Evolutionary conservation across 768 basidiomycete genomes (phyloP).

Genomic region (Termitomyces sp.): DNA sequence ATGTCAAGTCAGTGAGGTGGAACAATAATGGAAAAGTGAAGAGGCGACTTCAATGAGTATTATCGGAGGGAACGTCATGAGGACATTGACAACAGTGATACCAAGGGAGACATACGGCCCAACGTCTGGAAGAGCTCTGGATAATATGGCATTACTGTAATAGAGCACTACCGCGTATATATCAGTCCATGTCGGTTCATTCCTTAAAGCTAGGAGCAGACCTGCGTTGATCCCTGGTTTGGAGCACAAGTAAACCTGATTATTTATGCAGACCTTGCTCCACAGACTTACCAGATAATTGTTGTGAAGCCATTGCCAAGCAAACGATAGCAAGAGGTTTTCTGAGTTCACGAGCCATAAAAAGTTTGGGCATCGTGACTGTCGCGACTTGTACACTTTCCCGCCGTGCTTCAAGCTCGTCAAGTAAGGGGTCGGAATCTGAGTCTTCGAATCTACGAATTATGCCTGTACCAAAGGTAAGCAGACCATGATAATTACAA

Average conservation of each 20-base stretch:
- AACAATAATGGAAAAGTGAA: not conserved
- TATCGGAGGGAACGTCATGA: slow-evolving; percentile 82
- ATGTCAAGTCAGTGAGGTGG: not conserved
- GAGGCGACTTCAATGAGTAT: slow-evolving; percentile 75
- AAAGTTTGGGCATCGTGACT: slow-evolving; percentile 49
- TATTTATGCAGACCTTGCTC: not conserved
- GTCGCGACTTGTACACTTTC: slow-evolving; percentile 20
- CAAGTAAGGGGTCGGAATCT: slow-evolving; percentile 39
- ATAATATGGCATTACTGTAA: slow-evolving; percentile 86
- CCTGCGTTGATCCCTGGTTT: slow-evolving; percentile 70
- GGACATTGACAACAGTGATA: slow-evolving; percentile 80
- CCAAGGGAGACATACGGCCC: slow-evolving; percentile 82
- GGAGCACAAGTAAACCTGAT: not conserved
- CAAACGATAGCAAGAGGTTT: slow-evolving; percentile 61
- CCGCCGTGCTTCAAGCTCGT: slow-evolving; percentile 22
- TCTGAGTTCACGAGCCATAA: slow-evolving; percentile 48
- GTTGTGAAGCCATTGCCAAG: slow-evolving; percentile 72
- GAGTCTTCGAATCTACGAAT: slow-evolving; percentile 7
- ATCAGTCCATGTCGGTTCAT: not conserved
- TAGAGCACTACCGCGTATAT: slow-evolving; percentile 58
- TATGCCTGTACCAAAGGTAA: not conserved
- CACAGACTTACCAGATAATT: slow-evolving; percentile 58
- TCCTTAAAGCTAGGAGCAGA: slow-evolving; percentile 14
- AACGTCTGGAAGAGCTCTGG: slow-evolving; percentile 69
- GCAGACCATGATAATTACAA: not conserved